Conservation (phyloP, 257 asterid species). For the Scutellaria barbata region DNA sequence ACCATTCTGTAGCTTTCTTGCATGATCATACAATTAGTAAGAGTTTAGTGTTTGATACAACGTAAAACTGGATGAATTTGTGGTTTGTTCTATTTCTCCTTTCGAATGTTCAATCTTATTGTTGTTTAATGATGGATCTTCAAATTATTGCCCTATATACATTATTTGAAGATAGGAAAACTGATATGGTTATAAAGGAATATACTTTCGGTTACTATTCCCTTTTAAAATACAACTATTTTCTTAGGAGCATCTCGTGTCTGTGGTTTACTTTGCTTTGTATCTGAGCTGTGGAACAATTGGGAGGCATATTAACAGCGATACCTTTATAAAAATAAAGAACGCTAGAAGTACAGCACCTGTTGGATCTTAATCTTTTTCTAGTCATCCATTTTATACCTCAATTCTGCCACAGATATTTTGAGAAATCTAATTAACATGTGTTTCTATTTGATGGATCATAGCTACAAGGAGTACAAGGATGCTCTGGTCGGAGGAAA, state of each 20-base stretch:
- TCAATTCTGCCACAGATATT: constrained; percentile 26
- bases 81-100: not conserved
- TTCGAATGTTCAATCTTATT: not conserved
- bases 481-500: constrained; percentile 76
- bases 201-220: not conserved
- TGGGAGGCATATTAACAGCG: not conserved
- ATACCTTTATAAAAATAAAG: constrained; percentile 3
- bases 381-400: not conserved
- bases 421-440: constrained; percentile 16
- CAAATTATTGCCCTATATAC: constrained; percentile 14
- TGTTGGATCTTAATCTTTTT: constrained; percentile 8
- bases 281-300: not conserved
- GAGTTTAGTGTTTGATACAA: not conserved
- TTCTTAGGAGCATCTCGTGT: not conserved
- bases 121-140: not conserved
- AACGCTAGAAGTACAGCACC: constrained; percentile 13
- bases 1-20: constrained; percentile 24
- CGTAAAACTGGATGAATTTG: not conserved
- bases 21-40: constrained; percentile 6
- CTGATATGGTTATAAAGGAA: constrained; percentile 2
- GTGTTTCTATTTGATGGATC: constrained; percentile 20
- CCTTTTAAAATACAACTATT: not conserved
- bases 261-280: constrained; percentile 1
- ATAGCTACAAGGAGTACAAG: constrained; percentile 67
- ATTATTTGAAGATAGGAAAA: not conserved